Evolutionary conservation across 257 asterid species (phyloP), one percentile per base, ranked within the genome.

Genomic region (Scutellaria barbata): DNA sequence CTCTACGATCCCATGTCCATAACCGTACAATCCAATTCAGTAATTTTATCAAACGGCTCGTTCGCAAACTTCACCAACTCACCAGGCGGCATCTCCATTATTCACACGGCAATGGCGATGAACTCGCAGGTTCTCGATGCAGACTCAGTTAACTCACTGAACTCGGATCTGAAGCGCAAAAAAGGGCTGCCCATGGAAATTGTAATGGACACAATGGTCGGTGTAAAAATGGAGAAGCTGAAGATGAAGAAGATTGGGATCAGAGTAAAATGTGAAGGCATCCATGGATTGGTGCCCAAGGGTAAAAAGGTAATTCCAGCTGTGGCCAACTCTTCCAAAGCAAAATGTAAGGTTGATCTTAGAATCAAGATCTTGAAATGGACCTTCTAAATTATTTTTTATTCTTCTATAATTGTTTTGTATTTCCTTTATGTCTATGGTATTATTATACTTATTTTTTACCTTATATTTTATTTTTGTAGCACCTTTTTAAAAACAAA

Each of bases 301-400:
- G 92, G 89, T 11, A 88, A 80, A 82, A 78, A 51, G 0, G 84
- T 71, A 58, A 66, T 0, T 73, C 81, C 95, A 33, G 83, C 78
- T 0, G 64, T 73, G 33, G 91, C 98, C 14, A 59, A 88, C 53
- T 77, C 81, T 9, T 5, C 78, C 10, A 68, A 69, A 0, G 87
- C 92, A 3, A 80, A 87, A 73, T 92, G 98, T 80, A 79, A 85
- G 92, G 96, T 88, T 71, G 96, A 90, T 88, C 90, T 86, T 59
- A 82, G 82, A 80, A 76, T 92, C 91, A 92, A 90, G 95, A 88
- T 92, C 89, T 90, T 83, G 85, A 88, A 83, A 83, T 84, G 89
- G 85, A 86, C 89, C 9, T 88, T 92, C 61, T 88, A 76, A 76
- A 68, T 72, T 13, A 18, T 4, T n/a, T 35, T 40, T 13, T 76